These are phyloP conservation scores for Pontederia paniculata DNA, from an alignment of 176 grass and related monocot species.

Conservation along the genomic window DNA sequence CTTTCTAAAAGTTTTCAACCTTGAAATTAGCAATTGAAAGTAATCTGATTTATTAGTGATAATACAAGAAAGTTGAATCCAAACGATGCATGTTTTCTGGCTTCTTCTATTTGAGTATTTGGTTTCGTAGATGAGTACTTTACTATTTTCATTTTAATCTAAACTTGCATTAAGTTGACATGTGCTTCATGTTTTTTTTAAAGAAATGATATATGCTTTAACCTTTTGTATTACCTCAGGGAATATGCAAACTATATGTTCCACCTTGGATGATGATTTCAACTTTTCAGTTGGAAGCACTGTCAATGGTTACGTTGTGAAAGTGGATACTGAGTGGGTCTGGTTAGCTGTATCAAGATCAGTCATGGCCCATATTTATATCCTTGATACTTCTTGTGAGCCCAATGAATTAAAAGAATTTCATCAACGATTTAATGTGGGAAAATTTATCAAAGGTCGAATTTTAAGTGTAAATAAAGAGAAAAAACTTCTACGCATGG, in stretches of 20 bases:
- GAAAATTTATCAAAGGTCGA: conserved; percentile 49
- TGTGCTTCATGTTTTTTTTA: no score
- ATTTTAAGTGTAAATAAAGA: conserved; percentile 56
- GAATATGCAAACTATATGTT: neutral
- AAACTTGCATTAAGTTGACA: no score
- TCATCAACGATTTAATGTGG: conserved; percentile 53
- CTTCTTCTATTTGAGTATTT: no score
- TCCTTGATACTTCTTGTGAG: conserved; percentile 87
- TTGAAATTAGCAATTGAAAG: no score
- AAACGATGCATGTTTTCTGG: no score
- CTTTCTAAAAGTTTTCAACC: no score
- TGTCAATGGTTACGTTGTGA: conserved; percentile 58
- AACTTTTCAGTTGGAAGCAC: conserved; percentile 35
- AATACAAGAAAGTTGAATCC: no score
- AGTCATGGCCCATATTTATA: conserved; percentile 65
- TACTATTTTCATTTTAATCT: no score
- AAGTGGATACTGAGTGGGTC: conserved; percentile 75
- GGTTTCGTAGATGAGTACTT: no score
- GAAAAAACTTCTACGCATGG: conserved; percentile 64
- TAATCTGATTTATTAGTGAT: no score
- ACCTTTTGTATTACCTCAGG: neutral
- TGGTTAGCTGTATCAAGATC: conserved; percentile 76
- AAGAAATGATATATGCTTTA: neutral
- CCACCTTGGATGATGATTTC: conserved; percentile 10
- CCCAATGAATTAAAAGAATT: conserved; percentile 58